These are phyloP conservation scores for Leccinum variicolor DNA, from an alignment of 768 basidiomycete species.

Conservation along the genomic window DNA sequence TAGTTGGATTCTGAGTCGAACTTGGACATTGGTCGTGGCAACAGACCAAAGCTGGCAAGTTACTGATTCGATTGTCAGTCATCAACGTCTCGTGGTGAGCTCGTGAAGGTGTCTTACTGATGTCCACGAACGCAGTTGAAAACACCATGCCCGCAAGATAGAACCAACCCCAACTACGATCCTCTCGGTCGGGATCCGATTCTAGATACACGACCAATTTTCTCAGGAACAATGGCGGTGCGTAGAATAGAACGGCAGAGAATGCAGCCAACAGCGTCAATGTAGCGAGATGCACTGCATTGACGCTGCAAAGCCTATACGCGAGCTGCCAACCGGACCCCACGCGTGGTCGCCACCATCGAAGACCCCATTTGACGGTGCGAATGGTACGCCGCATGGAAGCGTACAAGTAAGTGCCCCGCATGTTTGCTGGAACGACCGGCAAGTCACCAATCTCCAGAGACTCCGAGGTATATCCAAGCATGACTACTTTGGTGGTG, in stretches of 20 bases:
- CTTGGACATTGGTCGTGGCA: constrained; percentile 66
- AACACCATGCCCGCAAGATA: constrained; percentile 53
- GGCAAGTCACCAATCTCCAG: constrained; percentile 89
- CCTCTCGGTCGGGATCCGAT: constrained; percentile 50
- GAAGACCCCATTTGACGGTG: constrained; percentile 46
- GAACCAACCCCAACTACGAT: constrained; percentile 73
- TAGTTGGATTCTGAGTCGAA: constrained; percentile 68
- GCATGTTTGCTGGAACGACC: constrained; percentile 71
- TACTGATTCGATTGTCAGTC: constrained; percentile 30
- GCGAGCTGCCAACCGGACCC: constrained; percentile 65
- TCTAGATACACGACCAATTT: constrained; percentile 64
- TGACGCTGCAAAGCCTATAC: constrained; percentile 61
- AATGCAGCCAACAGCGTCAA: constrained; percentile 52
- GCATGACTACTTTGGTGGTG: constrained; percentile 82
- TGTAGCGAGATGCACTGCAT: constrained; percentile 37
- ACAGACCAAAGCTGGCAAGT: constrained; percentile 71
- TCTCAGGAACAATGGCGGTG: constrained; percentile 58
- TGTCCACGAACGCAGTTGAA: constrained; percentile 39
- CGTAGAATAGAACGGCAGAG: constrained; percentile 64
- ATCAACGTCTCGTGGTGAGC: background rate
- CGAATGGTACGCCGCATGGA: constrained; percentile 59
- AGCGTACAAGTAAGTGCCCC: constrained; percentile 60
- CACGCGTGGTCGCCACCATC: constrained; percentile 54
- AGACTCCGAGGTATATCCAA: constrained; percentile 68
- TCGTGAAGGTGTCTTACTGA: constrained; percentile 34